These are phyloP conservation scores for Bauhinia variegata DNA, from an alignment of 306 rosid species.

Conservation along the genomic window DNA sequence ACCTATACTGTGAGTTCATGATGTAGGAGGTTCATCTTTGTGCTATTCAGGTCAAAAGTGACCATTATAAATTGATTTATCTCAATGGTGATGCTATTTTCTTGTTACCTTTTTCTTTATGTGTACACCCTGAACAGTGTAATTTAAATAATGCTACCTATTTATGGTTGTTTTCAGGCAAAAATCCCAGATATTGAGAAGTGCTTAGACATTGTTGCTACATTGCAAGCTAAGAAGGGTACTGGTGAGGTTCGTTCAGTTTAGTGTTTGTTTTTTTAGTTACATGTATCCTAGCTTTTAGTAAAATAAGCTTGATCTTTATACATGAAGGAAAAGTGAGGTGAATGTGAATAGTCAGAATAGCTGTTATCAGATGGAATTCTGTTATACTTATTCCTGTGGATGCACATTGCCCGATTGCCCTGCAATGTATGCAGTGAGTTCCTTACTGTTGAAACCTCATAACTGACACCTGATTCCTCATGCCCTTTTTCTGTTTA, in stretches of 20 bases:
- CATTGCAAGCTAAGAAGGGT: constrained; percentile 87
- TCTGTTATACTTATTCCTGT: neutral
- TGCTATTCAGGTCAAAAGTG: constrained; percentile 3
- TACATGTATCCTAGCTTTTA: neutral
- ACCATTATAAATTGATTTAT: constrained; percentile 21
- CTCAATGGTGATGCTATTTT: neutral
- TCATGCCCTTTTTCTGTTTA: neutral
- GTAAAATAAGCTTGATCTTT: constrained; percentile 7
- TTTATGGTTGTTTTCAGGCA: constrained; percentile 62
- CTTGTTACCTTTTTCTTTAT: neutral
- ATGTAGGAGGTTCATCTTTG: too few species aligned
- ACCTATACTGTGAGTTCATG: too few species aligned
- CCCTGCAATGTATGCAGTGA: constrained; percentile 11
- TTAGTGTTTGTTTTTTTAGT: constrained; percentile 13
- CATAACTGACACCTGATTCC: constrained; percentile 3
- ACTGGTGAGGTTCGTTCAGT: constrained; percentile 91
- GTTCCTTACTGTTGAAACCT: neutral
- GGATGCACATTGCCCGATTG: neutral
- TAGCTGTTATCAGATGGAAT: neutral
- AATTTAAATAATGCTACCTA: constrained; percentile 26
- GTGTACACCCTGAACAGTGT: neutral
- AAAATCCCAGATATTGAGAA: constrained; percentile 95
- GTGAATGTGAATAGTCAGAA: constrained; percentile 19
- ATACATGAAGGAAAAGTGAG: constrained; percentile 5
- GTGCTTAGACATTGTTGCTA: constrained; percentile 83